Base-by-base conservation (phyloP, 2,329 filamentous ascomycete genomes). In the Pleurostoma richardsiae region DNA sequence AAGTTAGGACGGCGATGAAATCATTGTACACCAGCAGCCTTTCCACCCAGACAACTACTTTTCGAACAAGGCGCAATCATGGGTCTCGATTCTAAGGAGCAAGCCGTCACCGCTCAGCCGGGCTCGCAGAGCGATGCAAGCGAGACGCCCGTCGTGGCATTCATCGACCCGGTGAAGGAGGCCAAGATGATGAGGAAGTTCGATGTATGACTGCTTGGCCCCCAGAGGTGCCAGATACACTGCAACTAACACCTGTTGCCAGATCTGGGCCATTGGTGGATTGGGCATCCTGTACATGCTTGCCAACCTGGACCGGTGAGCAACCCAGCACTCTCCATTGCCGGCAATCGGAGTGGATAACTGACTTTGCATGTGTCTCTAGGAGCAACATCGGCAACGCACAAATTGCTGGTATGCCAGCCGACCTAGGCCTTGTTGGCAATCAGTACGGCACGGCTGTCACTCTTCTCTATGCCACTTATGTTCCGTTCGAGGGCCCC, bases 381-480 rank as follows among this genome's bases (percentile, higher is more conserved):
- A 47, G 45, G 39, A 57, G 55, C 43, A 58, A 57, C 42, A 57
- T 58, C 40, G 56, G 56, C 39, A 58, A 57, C 33, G 52, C 55
- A 33, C 40, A 58, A 40, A 52, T 54, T 3, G 55, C 56, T 29
- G 56, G 56, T 45, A 52, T 58, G 49, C 49, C 51, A n/a, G 11
- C 30, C 7, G 51, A 53, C 27, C 30, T 53, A 1, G 46, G 44
- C 11, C 49, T 53, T 7, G 43, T 53, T 10, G 51, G 51, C 11
- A 53, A 53, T 41, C 49, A 53, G 39, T 65, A 62, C 41, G 59
- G 60, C 3, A 64, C 57, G 2, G 62, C 63, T 7, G 55, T 64
- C 5, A 60, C 62, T 36, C 53, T 66, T 45, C 58, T 64, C 40
- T 66, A 61, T 43, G 61, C 59, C 8, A 62, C 60, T 7, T 63